Evolutionary conservation across 352 stramenopile species (phyloP), one percentile per base, ranked within the genome.

Genomic region (Globisporangium splendens): DNA sequence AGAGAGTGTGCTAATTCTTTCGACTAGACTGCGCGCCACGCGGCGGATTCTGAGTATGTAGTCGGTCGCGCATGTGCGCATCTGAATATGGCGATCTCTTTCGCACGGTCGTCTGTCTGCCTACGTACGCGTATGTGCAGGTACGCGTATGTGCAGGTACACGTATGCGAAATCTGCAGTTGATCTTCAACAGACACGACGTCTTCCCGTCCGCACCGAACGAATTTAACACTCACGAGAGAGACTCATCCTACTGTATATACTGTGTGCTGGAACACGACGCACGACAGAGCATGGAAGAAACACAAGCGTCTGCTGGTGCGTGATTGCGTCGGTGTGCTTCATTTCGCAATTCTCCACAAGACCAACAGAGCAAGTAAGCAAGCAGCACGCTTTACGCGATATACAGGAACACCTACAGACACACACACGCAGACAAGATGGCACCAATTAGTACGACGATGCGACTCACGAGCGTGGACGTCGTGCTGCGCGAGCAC

Each of bases 401-500:
- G 28, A 4, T 35, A 35, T 35, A 35, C 46, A 50, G 28, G n/a
- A 54, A 18, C 18, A 11, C 12, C 18, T 38, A 35, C 55, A 49
- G 6, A 14, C 24, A 38, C 22, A 17, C 51, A 28, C 11, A 13
- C 10, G 15, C 12, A 38, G 20, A 18, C 15, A 44, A 39, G 31
- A 61, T 59, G 54, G 18, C 46, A 4, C 24, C 24, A 5, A 22
- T 2, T 13, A 51, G 38, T 24, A 47, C 14, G 28, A 53, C 39
- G 5, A 31, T n/a, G 13, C 21, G 50, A n/a, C 21, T 86, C 35
- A 75, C 61, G 50, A 54, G 68, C 21, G 73, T 83, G 13, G 61
- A 70, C 31, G 62, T 84, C 12, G 65, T 89, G 13, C 41, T 78
- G 31, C 72, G 73, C 28, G 55, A 69, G 18, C 69, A 76, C 33